A percentile compares a stretch with the other conserved stretches of the same genome.
Conservation (phyloP, 2,329 filamentous ascomycete genomes). For the Ilyonectria robusta region DNA sequence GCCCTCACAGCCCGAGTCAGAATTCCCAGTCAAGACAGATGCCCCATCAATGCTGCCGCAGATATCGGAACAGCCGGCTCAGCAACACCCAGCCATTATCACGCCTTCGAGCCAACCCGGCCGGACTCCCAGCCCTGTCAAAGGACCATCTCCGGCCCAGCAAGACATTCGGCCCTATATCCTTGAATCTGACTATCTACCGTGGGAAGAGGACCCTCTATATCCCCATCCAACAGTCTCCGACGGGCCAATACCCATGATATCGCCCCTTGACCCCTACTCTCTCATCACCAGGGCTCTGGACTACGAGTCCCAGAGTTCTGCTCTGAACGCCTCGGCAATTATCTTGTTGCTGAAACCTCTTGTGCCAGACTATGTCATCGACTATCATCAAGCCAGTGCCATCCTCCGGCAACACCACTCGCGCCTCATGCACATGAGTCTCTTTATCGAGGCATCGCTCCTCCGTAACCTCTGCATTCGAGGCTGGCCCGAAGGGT, state of each 20-base stretch:
- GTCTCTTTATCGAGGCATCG: conserved; percentile 72
- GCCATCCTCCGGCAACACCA: conserved; percentile 74
- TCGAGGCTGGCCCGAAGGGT: conserved; percentile 66
- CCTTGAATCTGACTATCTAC: conserved; percentile 71
- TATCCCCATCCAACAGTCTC: conserved; percentile 63
- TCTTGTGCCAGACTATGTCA: conserved; percentile 67
- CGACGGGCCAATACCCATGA: conserved; percentile 31
- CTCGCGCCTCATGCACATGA: conserved; percentile 70
- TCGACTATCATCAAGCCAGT: conserved; percentile 69
- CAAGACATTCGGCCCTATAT: conserved; percentile 59
- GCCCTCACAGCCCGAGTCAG: conserved; percentile 42
- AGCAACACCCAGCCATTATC: conserved; percentile 28
- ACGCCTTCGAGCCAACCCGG: conserved; percentile 35
- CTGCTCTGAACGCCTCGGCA: conserved; percentile 71
- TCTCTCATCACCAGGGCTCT: conserved; percentile 67
- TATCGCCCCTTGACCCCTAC: conserved; percentile 68
- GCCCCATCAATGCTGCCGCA: conserved; percentile 18
- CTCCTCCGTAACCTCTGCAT: conserved; percentile 74
- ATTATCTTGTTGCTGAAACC: conserved; percentile 73
- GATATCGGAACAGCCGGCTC: conserved; percentile 8
- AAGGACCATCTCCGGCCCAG: conserved; percentile 48
- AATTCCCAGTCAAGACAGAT: conserved; percentile 29
- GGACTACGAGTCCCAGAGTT: conserved; percentile 69
- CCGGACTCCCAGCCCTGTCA: conserved; percentile 45
- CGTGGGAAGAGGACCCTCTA: conserved; percentile 69